Percentiles rank a stretch among this genome's conserved stretches.
These are phyloP conservation scores for Boletus patriciae DNA, from an alignment of 768 basidiomycete genomes.

Conservation along the genomic window DNA sequence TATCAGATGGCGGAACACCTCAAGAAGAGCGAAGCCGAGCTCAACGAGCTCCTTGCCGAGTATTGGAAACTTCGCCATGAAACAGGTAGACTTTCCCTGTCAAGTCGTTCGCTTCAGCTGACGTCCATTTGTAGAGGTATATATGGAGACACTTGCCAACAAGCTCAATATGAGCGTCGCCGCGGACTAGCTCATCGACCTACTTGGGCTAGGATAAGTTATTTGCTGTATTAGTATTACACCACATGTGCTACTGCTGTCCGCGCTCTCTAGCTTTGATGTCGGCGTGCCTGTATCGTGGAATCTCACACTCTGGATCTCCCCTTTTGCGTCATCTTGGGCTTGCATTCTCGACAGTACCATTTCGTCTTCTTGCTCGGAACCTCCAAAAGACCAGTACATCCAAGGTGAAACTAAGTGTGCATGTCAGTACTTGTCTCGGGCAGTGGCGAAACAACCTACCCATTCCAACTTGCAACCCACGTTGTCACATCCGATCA, in stretches of 20 bases:
- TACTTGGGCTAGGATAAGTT: slow-evolving; percentile 7
- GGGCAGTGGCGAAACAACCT: slow-evolving; percentile 30
- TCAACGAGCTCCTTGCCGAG: slow-evolving; percentile 78
- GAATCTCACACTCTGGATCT: slow-evolving; percentile 27
- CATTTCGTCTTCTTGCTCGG: slow-evolving; percentile 61
- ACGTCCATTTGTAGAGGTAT: slow-evolving; percentile 54
- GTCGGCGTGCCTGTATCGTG: not conserved
- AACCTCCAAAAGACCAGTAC: slow-evolving; percentile 57
- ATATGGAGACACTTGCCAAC: slow-evolving; percentile 84
- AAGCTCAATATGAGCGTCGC: slow-evolving; percentile 64
- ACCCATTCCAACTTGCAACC: slow-evolving; percentile 84
- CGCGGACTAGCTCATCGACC: slow-evolving; percentile 18
- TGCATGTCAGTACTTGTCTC: slow-evolving; percentile 1
- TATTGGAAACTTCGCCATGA: slow-evolving; percentile 81
- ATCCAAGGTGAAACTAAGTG: slow-evolving; percentile 68
- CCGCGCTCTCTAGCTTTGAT: not conserved
- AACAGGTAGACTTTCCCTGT: slow-evolving; percentile 49
- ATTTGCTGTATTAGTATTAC: slow-evolving; percentile 23
- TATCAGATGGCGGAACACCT: slow-evolving; percentile 76
- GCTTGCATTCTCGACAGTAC: slow-evolving; percentile 68
- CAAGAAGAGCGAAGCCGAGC: slow-evolving; percentile 69
- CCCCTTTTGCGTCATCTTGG: slow-evolving; percentile 38
- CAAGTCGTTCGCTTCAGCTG: not conserved
- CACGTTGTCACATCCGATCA: slow-evolving; percentile 83
- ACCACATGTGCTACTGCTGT: slow-evolving; percentile 12